A percentile compares a stretch with the other conserved stretches of the same genome.
These are phyloP conservation scores for Podila epicladia DNA, from an alignment of 192 early-diverging fungal species.

Conservation along the genomic window DNA sequence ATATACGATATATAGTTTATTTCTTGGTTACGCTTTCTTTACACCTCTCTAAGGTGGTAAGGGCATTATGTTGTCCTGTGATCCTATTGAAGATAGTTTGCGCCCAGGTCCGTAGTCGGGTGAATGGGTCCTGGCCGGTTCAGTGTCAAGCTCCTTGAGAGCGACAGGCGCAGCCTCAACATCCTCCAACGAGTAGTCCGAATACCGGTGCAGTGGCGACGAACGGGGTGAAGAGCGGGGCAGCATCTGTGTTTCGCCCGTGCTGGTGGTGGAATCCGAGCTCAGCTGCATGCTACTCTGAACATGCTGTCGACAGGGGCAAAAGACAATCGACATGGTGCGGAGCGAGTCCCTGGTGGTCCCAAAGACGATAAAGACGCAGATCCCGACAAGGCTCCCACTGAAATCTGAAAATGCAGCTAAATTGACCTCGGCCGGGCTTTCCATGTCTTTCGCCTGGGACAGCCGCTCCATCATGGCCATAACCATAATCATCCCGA, in stretches of 20 bases:
- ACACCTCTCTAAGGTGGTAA: too few species aligned
- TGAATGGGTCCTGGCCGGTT: too few species aligned
- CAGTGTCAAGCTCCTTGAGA: too few species aligned
- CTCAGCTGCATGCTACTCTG: neutral
- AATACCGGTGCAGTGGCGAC: too few species aligned
- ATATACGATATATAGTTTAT: too few species aligned
- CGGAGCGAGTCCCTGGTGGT: constrained; percentile 17
- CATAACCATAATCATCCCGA: constrained; percentile 15
- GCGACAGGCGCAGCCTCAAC: too few species aligned
- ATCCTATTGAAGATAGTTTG: too few species aligned
- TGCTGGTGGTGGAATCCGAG: neutral
- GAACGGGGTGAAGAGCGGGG: too few species aligned
- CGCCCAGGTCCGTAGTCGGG: too few species aligned
- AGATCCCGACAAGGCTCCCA: constrained; percentile 18
- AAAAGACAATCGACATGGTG: constrained; percentile 1
- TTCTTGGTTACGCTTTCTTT: too few species aligned
- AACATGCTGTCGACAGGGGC: neutral
- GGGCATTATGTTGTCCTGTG: too few species aligned
- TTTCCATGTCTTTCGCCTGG: neutral
- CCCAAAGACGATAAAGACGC: constrained; percentile 31
- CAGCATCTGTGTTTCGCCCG: neutral
- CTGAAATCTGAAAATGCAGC: constrained; percentile 22
- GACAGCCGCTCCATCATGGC: constrained; percentile 14
- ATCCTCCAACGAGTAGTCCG: too few species aligned
- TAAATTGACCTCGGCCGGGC: neutral